These are phyloP conservation scores for Berberis vulgaris DNA, from an alignment of 164 flowering plant genomes.

Conservation along the genomic window DNA sequence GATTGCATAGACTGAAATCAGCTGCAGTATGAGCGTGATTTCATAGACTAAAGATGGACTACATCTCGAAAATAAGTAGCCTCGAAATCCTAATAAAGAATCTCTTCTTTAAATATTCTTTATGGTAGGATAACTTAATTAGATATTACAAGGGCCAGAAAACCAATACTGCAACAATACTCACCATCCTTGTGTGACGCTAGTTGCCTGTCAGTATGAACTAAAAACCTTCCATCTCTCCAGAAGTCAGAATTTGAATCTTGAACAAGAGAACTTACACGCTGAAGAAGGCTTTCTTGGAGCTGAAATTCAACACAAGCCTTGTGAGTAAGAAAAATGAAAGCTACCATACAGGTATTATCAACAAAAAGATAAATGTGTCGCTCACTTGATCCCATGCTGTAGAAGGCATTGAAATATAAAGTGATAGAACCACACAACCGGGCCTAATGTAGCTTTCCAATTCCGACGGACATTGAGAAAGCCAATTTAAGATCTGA, in stretches of 20 bases:
- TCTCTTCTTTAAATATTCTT: too few relatives aligned
- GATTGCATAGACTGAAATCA: background rate
- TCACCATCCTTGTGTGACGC: constrained; percentile 75
- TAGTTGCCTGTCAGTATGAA: constrained; percentile 47
- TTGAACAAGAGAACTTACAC: constrained; percentile 36
- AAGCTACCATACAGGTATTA: background rate
- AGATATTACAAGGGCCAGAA: too few relatives aligned
- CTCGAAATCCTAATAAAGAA: too few relatives aligned
- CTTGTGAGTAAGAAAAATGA: constrained; percentile 18
- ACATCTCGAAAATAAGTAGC: too few relatives aligned
- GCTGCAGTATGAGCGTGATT: too few relatives aligned
- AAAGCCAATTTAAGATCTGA: constrained; percentile 83
- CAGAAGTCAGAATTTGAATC: constrained; percentile 54
- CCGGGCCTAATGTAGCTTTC: constrained; percentile 97
- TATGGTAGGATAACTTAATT: too few relatives aligned
- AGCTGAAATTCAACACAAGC: constrained; percentile 33
- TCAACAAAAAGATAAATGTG: constrained; percentile 1
- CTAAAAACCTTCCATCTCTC: constrained; percentile 72
- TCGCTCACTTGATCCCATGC: constrained; percentile 80
- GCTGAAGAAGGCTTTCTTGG: constrained; percentile 51
- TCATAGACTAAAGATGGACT: too few relatives aligned
- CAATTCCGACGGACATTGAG: constrained; percentile 82
- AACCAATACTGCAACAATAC: constrained; percentile 4
- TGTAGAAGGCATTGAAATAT: constrained; percentile 54
- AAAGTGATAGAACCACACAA: constrained; percentile 73